A percentile compares a stretch with the other conserved stretches of the same genome.
Conservation (phyloP, 2,329 filamentous ascomycete genomes). For the Trichoderma endophyticum region DNA sequence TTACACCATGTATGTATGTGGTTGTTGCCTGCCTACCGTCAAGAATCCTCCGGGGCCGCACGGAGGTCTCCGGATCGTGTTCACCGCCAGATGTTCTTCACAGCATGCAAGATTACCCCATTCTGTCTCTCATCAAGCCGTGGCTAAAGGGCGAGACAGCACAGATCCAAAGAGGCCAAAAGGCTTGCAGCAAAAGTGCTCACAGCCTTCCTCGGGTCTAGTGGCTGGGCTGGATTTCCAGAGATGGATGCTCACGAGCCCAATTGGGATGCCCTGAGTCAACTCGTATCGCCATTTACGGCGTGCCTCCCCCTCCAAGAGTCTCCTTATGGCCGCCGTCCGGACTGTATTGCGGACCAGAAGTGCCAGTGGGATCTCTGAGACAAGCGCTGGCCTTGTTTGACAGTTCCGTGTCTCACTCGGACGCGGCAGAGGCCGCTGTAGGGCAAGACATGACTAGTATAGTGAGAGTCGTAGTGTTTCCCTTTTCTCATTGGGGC, state of each 20-base stretch:
- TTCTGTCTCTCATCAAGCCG: background rate
- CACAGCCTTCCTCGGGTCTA: constrained; percentile 1
- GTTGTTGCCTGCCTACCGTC: background rate
- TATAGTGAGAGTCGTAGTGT: background rate
- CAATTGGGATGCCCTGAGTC: constrained; percentile 3
- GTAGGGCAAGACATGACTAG: constrained; percentile 15
- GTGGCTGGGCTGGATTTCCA: constrained; percentile 5
- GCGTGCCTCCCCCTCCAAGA: background rate
- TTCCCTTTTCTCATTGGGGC: background rate
- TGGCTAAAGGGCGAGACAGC: background rate
- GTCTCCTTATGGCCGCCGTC: background rate
- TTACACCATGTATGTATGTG: background rate
- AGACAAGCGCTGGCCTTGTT: constrained; percentile 16
- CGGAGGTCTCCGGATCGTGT: background rate
- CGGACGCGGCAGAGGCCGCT: constrained; percentile 16
- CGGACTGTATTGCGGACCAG: background rate
- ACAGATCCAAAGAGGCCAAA: background rate
- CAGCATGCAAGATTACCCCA: background rate
- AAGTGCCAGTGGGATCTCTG: background rate
- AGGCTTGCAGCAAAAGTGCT: background rate
- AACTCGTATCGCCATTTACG: background rate
- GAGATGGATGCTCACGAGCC: background rate
- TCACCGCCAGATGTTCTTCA: constrained; percentile 12
- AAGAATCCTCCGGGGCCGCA: background rate
- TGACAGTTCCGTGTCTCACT: constrained; percentile 20